phyloP scores from a whole-genome alignment of 805 yeast genomes.

The Hanseniaspora jakobsenii region DNA sequence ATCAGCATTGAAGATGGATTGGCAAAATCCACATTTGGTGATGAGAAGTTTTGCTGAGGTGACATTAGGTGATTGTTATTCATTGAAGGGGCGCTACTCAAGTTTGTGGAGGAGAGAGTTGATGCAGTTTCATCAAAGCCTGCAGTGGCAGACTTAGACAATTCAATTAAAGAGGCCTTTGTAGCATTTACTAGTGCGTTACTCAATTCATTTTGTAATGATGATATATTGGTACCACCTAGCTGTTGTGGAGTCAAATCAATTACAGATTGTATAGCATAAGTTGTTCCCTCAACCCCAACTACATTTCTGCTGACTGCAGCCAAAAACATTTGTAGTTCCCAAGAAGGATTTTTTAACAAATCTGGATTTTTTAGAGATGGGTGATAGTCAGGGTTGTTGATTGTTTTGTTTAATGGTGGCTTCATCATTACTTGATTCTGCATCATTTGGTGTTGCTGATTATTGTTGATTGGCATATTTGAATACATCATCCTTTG shows the following conservation, averaged over 20 bases:
- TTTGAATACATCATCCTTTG: constrained; percentile 7
- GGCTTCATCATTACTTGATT: constrained; percentile 9
- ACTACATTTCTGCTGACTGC: constrained; percentile 26
- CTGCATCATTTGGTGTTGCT: constrained; percentile 1
- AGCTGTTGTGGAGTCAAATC: constrained; percentile 22
- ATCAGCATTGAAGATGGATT: constrained; percentile 25
- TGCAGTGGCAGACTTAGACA: constrained; percentile 7
- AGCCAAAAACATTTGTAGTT: constrained; percentile 28
- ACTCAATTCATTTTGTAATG: constrained; percentile 11
- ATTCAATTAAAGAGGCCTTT: constrained; percentile 15
- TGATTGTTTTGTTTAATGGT: constrained; percentile 22
- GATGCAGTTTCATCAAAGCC: background rate
- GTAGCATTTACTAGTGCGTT: constrained; percentile 15
- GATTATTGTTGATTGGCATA: constrained; percentile 5
- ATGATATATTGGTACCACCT: constrained; percentile 11
- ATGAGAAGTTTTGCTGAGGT: constrained; percentile 24
- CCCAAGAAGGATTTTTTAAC: constrained; percentile 29
- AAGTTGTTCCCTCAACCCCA: constrained; percentile 28
- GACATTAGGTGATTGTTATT: constrained; percentile 8
- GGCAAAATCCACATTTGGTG: constrained; percentile 20
- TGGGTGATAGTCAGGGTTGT: constrained; percentile 29
- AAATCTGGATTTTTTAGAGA: constrained; percentile 27
- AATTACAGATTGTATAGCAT: constrained; percentile 31
- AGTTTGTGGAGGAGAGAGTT: background rate
- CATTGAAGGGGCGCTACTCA: background rate